phyloP scores from a whole-genome alignment of 345 rosid genomes.

The Balakata baccata region DNA sequence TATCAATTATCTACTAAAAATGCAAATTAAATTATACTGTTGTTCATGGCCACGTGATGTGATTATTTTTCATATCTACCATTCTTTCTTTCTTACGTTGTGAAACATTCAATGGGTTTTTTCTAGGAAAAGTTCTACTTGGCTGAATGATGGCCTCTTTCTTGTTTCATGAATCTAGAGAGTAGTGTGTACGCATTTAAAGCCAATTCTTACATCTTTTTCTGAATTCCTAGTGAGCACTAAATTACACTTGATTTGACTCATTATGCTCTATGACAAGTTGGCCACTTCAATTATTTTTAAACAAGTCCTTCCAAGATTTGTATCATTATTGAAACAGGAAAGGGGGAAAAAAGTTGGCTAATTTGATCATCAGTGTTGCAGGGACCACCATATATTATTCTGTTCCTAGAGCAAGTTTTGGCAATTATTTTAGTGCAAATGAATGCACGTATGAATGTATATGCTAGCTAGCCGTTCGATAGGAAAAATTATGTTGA shows the following conservation, averaged over 20 bases:
- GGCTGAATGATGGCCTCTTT: no score
- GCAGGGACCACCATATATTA: constrained; percentile 16
- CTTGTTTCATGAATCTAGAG: neutral
- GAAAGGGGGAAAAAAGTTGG: neutral
- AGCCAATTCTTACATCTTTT: neutral
- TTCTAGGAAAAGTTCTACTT: no score
- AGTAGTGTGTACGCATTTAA: neutral
- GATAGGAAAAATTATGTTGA: neutral
- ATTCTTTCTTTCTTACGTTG: no score
- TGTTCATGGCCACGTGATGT: no score
- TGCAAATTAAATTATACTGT: no score
- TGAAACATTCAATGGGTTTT: no score
- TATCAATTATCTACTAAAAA: no score
- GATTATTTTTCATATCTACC: no score
- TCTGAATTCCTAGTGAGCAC: neutral
- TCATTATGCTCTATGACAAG: constrained; percentile 22
- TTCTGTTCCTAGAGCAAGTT: no score
- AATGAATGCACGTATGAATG: neutral
- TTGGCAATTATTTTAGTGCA: no score
- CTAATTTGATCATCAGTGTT: neutral
- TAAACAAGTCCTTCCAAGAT: neutral
- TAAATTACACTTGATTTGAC: constrained; percentile 20
- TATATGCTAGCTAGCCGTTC: neutral
- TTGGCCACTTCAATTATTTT: constrained; percentile 23
- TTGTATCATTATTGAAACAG: neutral